Evolutionary conservation across 2,329 filamentous ascomycete genomes (phyloP).

Genomic region (Fusarium citri): DNA sequence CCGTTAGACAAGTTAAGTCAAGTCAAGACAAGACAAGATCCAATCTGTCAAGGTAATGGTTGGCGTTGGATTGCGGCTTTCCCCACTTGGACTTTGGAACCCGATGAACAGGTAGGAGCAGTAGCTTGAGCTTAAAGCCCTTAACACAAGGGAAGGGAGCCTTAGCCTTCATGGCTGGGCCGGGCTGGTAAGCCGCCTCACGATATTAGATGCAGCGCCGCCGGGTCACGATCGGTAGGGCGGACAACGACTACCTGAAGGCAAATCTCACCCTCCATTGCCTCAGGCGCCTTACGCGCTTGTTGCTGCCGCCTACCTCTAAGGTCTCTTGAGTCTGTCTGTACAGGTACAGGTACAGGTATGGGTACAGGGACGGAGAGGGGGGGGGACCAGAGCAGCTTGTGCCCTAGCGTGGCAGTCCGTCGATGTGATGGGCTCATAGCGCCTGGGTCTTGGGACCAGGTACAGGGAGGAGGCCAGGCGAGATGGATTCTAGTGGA

Average conservation of each 20-base stretch:
- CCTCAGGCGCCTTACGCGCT: conserved; percentile 43
- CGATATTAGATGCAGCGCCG: conserved; percentile 32
- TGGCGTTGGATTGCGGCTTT: conserved; percentile 43
- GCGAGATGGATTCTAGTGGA: conserved; percentile 10
- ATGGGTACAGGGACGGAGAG: not conserved
- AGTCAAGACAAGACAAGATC: not conserved
- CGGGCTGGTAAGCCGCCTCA: conserved; percentile 39
- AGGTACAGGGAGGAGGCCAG: conserved; percentile 1
- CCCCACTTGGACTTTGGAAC: conserved; percentile 41
- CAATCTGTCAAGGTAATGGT: conserved; percentile 31
- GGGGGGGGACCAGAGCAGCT: conserved; percentile 4
- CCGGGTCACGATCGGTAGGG: conserved; percentile 36
- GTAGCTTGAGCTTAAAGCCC: conserved; percentile 24
- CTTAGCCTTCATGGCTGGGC: conserved; percentile 25
- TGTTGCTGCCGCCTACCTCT: conserved; percentile 26
- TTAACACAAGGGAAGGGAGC: conserved; percentile 39
- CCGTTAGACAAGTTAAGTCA: conserved; percentile 24
- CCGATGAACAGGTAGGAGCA: conserved; percentile 1
- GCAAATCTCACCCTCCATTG: conserved; percentile 39
- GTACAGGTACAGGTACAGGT: not conserved
- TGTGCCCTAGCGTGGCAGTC: conserved; percentile 10
- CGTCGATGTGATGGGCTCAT: conserved; percentile 22
- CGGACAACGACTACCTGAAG: conserved; percentile 39
- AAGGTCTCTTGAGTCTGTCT: not conserved
- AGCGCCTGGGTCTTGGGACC: conserved; percentile 11